Evolutionary conservation across 1,284 basidiomycete genomes (phyloP).

Genomic region (Hymenochaete sp.): DNA sequence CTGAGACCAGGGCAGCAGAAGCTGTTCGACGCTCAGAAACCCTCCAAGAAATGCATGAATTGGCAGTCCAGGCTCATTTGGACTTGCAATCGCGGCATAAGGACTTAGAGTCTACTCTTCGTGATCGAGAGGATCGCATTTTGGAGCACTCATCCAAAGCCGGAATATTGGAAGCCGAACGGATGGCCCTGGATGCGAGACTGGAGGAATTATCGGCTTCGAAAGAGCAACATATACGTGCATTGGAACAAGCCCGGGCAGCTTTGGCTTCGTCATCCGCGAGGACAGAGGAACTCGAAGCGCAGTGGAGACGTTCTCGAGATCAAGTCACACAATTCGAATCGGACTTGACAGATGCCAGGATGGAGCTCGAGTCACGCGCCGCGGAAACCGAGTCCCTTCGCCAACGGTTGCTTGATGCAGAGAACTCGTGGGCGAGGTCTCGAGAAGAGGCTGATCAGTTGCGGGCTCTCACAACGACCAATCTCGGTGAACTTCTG

Average conservation of each 20-base stretch:
- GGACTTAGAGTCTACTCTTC: slow-evolving; percentile 56
- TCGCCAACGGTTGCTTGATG: slow-evolving; percentile 56
- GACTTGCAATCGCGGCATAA: slow-evolving; percentile 64
- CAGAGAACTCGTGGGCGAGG: slow-evolving; percentile 81
- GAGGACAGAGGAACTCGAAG: slow-evolving; percentile 78
- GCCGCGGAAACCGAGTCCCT: slow-evolving; percentile 67
- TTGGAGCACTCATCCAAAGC: slow-evolving; percentile 68
- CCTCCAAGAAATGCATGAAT: slow-evolving; percentile 74
- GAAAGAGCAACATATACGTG: slow-evolving; percentile 76
- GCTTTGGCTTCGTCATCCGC: slow-evolving; percentile 71
- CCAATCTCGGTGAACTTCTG: slow-evolving; percentile 75
- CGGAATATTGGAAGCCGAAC: slow-evolving; percentile 77
- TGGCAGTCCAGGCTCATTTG: slow-evolving; percentile 59
- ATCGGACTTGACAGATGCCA: slow-evolving; percentile 65
- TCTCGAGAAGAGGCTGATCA: slow-evolving; percentile 86
- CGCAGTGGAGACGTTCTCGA: slow-evolving; percentile 60
- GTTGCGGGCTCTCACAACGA: slow-evolving; percentile 75
- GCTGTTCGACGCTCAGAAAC: slow-evolving; percentile 75
- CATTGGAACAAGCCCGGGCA: slow-evolving; percentile 77
- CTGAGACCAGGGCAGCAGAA: slow-evolving; percentile 76
- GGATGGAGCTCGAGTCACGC: slow-evolving; percentile 69
- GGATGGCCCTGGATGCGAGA: slow-evolving; percentile 54
- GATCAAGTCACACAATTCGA: slow-evolving; percentile 65
- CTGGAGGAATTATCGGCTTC: slow-evolving; percentile 63
- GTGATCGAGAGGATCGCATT: slow-evolving; percentile 75